A percentile compares a stretch with the other conserved stretches of the same genome.
Conservation (phyloP, 1,139 yeast genomes). For the Zygosaccharomyces sapae region DNA sequence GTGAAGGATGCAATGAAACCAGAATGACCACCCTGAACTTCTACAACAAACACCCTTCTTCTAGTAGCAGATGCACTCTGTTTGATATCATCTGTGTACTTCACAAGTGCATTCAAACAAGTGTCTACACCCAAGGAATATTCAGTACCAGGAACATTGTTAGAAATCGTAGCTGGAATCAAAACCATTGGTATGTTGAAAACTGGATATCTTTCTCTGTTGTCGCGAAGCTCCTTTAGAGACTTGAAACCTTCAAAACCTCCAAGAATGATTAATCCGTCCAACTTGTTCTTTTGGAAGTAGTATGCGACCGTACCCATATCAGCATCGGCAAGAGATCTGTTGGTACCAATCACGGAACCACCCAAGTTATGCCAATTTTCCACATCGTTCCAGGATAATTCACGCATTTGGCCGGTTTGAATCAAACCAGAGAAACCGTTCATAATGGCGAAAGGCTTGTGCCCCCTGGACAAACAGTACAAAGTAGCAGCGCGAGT, state of each 20-base stretch:
- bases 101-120: constrained; percentile 67
- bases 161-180: constrained; percentile 79
- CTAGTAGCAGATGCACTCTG: constrained; percentile 77
- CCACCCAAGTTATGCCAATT: constrained; percentile 77
- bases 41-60: constrained; percentile 73
- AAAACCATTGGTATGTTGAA: constrained; percentile 75
- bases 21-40: constrained; percentile 84
- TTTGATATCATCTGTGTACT: constrained; percentile 74
- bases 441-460: constrained; percentile 66
- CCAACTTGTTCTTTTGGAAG: constrained; percentile 66
- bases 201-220: constrained; percentile 60
- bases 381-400: constrained; percentile 66
- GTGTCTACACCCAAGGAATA: constrained; percentile 77
- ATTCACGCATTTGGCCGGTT: constrained; percentile 61
- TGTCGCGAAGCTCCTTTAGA: constrained; percentile 60
- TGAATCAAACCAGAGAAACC: constrained; percentile 76
- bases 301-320: constrained; percentile 72
- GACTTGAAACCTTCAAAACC: constrained; percentile 78
- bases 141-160: constrained; percentile 81
- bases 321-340: constrained; percentile 66
- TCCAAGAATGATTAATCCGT: constrained; percentile 71
- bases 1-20: constrained; percentile 73
- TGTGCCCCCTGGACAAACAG: constrained; percentile 73
- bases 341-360: constrained; percentile 76
- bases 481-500: constrained; percentile 71